A percentile compares a stretch with the other conserved stretches of the same genome.
Conservation (phyloP, 1,284 basidiomycete genomes). For the Naganishia sp. region DNA sequence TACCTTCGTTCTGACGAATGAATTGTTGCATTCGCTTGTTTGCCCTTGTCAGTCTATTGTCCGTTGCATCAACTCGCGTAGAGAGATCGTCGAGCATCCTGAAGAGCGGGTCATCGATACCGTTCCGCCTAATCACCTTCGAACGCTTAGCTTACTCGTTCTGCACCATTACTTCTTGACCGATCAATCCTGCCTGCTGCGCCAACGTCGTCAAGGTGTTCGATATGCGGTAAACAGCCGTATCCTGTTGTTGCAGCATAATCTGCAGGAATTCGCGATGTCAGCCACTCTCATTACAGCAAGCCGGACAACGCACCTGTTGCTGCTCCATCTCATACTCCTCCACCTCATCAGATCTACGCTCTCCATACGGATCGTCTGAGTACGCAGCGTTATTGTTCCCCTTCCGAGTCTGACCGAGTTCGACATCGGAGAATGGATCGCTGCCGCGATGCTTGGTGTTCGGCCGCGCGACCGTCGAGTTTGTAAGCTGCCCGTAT, state of each 20-base stretch:
- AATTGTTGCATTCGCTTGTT: slow-evolving; percentile 76
- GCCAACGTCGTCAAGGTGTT: slow-evolving; percentile 77
- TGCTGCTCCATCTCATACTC: slow-evolving; percentile 29
- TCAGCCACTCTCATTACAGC: background rate
- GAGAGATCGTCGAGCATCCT: slow-evolving; percentile 84
- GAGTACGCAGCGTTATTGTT: slow-evolving; percentile 3
- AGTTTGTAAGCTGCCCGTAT: background rate
- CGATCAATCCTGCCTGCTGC: slow-evolving; percentile 87
- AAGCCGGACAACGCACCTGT: slow-evolving; percentile 6
- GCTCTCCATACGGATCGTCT: slow-evolving; percentile 7
- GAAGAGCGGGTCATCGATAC: slow-evolving; percentile 13
- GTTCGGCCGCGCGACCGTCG: background rate
- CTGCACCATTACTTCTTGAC: slow-evolving; percentile 81
- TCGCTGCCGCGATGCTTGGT: slow-evolving; percentile 9
- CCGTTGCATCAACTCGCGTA: slow-evolving; percentile 69
- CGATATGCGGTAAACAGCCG: slow-evolving; percentile 77
- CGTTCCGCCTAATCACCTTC: background rate
- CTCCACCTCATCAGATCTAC: slow-evolving; percentile 17
- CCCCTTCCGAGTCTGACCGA: slow-evolving; percentile 3
- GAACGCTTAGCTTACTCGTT: slow-evolving; percentile 65
- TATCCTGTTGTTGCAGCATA: slow-evolving; percentile 81
- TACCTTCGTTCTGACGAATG: slow-evolving; percentile 77
- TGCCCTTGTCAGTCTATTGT: slow-evolving; percentile 68
- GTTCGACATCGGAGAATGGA: slow-evolving; percentile 28
- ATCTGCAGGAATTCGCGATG: slow-evolving; percentile 58